Conservation (phyloP, 164 flowering plant genomes). For the Houttuynia cordata region DNA sequence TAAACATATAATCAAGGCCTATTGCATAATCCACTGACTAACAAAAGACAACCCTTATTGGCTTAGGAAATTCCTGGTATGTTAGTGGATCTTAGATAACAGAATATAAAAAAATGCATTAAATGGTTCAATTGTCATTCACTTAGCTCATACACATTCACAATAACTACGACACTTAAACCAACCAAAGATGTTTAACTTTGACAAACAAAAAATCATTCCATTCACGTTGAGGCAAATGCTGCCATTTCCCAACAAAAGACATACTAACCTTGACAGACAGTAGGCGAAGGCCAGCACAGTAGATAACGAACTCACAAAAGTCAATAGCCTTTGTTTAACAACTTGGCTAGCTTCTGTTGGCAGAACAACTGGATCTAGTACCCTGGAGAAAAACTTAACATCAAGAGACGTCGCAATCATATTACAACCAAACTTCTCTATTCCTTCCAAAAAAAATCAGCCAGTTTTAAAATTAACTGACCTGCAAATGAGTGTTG, state of each 20-base stretch:
- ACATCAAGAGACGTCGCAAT: background rate
- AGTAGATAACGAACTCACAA: constrained; percentile 79
- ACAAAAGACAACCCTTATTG: background rate
- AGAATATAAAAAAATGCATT: no score
- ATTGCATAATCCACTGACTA: background rate
- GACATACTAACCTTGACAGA: constrained; percentile 54
- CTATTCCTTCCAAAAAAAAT: background rate
- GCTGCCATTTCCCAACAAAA: background rate
- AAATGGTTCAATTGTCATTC: no score
- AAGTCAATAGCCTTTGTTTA: constrained; percentile 67
- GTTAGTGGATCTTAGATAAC: no score
- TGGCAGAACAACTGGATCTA: constrained; percentile 73
- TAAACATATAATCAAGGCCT: background rate
- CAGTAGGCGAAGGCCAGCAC: constrained; percentile 84
- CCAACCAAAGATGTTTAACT: background rate
- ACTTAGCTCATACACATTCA: background rate
- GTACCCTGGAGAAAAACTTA: constrained; percentile 37
- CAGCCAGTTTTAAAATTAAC: background rate
- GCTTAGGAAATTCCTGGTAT: no score
- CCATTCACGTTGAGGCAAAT: background rate
- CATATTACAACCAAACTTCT: background rate
- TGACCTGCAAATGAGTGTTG: constrained; percentile 80
- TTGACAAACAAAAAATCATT: background rate
- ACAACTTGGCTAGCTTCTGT: constrained; percentile 78
- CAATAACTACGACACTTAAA: background rate